Conservation (phyloP, 352 stramenopile species). For the Globisporangium alternatum region DNA sequence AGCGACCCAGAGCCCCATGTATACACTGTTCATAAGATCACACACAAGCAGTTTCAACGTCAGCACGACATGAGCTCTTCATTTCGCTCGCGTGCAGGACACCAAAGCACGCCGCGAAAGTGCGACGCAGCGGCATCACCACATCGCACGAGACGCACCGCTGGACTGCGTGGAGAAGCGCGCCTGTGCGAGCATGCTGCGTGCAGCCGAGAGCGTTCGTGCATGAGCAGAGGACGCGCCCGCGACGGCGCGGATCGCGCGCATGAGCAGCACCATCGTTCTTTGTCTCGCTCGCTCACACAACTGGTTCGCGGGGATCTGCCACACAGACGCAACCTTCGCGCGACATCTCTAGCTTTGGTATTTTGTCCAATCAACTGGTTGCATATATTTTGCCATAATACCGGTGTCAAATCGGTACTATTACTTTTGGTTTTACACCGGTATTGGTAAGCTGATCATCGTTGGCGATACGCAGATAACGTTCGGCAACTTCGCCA, state of each 20-base stretch:
- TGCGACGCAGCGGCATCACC: neutral
- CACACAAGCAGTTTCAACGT: neutral
- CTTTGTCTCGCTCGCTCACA: neutral
- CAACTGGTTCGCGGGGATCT: constrained; percentile 1
- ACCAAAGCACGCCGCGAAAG: too few species aligned
- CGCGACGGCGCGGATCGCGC: constrained; percentile 32
- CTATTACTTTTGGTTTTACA: too few species aligned
- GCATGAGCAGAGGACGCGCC: constrained; percentile 15
- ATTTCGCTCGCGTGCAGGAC: neutral
- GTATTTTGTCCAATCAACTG: constrained; percentile 7
- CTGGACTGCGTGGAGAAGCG: constrained; percentile 62
- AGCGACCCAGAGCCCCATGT: constrained; percentile 85
- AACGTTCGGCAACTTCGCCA: too few species aligned
- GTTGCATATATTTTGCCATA: neutral
- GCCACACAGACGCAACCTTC: constrained; percentile 29
- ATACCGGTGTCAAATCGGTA: too few species aligned
- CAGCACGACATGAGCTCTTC: constrained; percentile 4
- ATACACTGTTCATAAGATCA: constrained; percentile 40
- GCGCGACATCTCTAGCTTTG: constrained; percentile 10
- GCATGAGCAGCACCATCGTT: constrained; percentile 53
- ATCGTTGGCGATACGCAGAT: too few species aligned
- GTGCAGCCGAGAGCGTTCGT: constrained; percentile 18
- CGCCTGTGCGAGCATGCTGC: constrained; percentile 20
- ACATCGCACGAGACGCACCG: constrained; percentile 29
- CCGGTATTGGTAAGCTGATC: too few species aligned